Evolutionary conservation across 306 rosid species (phyloP).

Genomic region (Lathyrus tuberosus): DNA sequence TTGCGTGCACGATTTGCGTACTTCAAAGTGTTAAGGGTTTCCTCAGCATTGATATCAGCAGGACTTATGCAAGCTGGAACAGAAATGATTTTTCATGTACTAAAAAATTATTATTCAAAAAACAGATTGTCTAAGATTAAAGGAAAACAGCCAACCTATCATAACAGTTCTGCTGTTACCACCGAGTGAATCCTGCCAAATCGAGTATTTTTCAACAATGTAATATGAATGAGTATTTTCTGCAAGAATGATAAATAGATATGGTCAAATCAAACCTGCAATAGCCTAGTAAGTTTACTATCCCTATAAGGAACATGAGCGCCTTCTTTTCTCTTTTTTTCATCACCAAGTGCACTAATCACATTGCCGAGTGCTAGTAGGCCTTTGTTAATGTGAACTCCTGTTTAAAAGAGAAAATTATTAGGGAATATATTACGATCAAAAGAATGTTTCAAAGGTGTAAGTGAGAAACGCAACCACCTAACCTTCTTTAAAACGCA

Average conservation of each 20-base stretch:
- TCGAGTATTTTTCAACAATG: conserved; percentile 15
- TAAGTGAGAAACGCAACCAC: conserved; percentile 14
- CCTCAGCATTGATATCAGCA: conserved; percentile 98
- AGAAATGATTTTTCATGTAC: conserved; percentile 16
- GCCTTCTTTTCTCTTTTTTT: conserved; percentile 95
- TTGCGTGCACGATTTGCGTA: conserved; percentile 98
- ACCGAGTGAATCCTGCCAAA: conserved; percentile 95
- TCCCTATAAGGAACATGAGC: conserved; percentile 94
- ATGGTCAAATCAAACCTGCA: conserved; percentile 69
- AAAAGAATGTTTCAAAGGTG: conserved; percentile 1
- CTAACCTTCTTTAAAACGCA: conserved; percentile 96
- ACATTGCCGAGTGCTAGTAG: conserved; percentile 97
- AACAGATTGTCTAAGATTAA: conserved; percentile 21
- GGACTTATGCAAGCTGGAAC: conserved; percentile 95
- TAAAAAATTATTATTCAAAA: conserved; percentile 22
- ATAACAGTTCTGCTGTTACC: conserved; percentile 97
- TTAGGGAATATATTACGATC: conserved; percentile 31
- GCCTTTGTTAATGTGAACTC: conserved; percentile 95
- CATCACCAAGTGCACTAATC: conserved; percentile 97
- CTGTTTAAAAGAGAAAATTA: conserved; percentile 50
- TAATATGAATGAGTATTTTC: neutral
- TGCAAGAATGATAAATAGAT: conserved; percentile 25
- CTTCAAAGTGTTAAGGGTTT: conserved; percentile 94
- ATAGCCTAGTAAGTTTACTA: conserved; percentile 93
- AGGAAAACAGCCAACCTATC: conserved; percentile 68